Base-by-base conservation (phyloP, 2,329 filamentous ascomycete species). In the Esteya vermicola region DNA sequence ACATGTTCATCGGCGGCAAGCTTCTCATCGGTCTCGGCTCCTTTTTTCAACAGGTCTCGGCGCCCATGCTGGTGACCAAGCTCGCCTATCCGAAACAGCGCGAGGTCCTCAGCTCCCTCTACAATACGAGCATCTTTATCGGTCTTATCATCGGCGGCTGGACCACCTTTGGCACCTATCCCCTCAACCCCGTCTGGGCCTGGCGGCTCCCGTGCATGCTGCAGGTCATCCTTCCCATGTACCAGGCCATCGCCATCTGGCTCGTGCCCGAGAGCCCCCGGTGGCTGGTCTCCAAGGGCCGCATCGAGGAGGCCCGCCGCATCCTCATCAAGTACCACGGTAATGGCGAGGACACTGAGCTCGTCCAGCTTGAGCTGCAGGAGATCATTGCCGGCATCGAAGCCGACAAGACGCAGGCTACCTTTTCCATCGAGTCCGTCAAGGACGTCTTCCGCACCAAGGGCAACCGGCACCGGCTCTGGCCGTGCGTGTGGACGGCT, bases 61-160 rank as follows among this genome's bases (percentile, higher is more conserved):
- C 60, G 0, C 61, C 61, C 0, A 58, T 64, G 5, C 45, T 65
- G 9, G 57, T 65, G 12, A 61, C 62, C 5, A 62, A 65, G 39
- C 49, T 65, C 7, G 39, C 40, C 13, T 41, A 51, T 47, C 52
- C 46, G 34, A 55, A 48, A 49, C 56, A 47, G 50, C 57, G 59
- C 44, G 50, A 45, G 43, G 55, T 43, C 43, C 50, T 39, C 43
- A 56, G 45, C 38, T 51, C 55, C 7, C 25, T 45, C 3, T 40
- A 41, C 38, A 41, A 45, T 21, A 33, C 28, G 14, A 25, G 21
- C 21, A 25, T 23, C n/a, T 36, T 25, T n/a, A 25, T 25, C 33
- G 33, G 33, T 10, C 16, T 18, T 16, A 21, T 40, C n/a, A 35
- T 40, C 18, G 39, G 33, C 0, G 63, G 32, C 9, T 45, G 43